A percentile compares a stretch with the other conserved stretches of the same genome.
Evolutionary conservation across 2,329 filamentous ascomycete genomes (phyloP).

Genomic region (Pseudocercospora eumusae): DNA sequence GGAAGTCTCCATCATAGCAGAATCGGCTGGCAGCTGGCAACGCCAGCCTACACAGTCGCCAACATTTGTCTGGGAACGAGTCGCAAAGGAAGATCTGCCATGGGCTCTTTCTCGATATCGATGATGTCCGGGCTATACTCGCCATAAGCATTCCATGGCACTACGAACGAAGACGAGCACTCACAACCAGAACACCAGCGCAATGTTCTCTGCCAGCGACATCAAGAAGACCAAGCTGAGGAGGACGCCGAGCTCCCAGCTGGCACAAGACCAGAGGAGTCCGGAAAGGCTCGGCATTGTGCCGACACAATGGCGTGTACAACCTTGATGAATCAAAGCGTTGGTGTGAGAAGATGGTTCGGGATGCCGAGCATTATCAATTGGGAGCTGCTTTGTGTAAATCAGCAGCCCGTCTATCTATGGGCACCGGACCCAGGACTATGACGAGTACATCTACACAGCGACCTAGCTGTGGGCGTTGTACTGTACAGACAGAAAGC

Average conservation of each 20-base stretch:
- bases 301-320: not conserved
- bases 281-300: not conserved
- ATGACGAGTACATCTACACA: not conserved
- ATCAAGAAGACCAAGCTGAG: not conserved
- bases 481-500: not conserved
- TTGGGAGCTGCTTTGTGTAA: not conserved
- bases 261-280: not conserved
- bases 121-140: not conserved
- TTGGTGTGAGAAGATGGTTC: not conserved
- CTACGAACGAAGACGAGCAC: not conserved
- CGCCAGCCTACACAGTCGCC: not conserved
- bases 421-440: not conserved
- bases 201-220: not conserved
- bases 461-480: not conserved
- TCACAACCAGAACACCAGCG: not conserved
- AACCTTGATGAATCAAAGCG: not conserved
- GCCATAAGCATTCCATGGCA: not conserved
- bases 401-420: not conserved
- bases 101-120: constrained; percentile 9
- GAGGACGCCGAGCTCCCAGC: not conserved
- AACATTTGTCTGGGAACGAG: not conserved
- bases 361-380: not conserved
- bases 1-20: not conserved
- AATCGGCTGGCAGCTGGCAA: not conserved
- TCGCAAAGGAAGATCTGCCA: constrained; percentile 1